Evolutionary conservation across 2,329 filamentous ascomycete species (phyloP).

Genomic region (Trichophyton schoenleinii): DNA sequence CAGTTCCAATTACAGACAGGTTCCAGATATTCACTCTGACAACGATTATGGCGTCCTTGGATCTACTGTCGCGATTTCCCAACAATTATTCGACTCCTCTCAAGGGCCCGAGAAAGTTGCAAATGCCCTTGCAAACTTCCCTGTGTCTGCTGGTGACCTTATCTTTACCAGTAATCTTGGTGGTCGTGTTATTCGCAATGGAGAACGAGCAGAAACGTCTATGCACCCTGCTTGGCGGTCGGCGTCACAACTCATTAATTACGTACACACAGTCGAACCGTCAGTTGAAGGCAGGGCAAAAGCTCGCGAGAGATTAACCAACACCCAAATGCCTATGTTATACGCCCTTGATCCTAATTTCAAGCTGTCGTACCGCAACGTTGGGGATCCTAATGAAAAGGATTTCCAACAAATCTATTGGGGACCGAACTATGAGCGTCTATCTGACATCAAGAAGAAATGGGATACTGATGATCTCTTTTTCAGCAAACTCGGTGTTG

Average conservation of each 20-base stretch:
- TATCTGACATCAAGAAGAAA: slow-evolving; percentile 9
- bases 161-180: slow-evolving; percentile 8
- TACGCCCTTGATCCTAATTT: slow-evolving; percentile 5
- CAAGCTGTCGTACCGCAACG: slow-evolving; percentile 9
- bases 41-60: slow-evolving; percentile 12
- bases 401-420: slow-evolving; percentile 11
- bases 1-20: slow-evolving; percentile 1
- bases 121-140: neutral
- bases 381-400: slow-evolving; percentile 10
- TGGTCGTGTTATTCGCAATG: slow-evolving; percentile 3
- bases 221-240: slow-evolving; percentile 9
- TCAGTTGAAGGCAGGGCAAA: slow-evolving; percentile 3
- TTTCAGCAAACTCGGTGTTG: slow-evolving; percentile 7
- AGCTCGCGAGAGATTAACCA: neutral
- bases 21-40: slow-evolving; percentile 15
- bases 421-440: slow-evolving; percentile 7
- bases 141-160: slow-evolving; percentile 1
- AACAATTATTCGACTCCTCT: slow-evolving; percentile 6
- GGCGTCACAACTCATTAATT: slow-evolving; percentile 6
- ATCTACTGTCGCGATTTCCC: slow-evolving; percentile 7
- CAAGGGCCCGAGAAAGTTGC: slow-evolving; percentile 6
- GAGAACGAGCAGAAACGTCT: neutral
- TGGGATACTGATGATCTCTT: slow-evolving; percentile 7
- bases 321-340: slow-evolving; percentile 8
- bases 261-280: slow-evolving; percentile 4